These are phyloP conservation scores for Colletotrichum sp. DNA, from an alignment of 2,329 filamentous ascomycete species.

Conservation along the genomic window DNA sequence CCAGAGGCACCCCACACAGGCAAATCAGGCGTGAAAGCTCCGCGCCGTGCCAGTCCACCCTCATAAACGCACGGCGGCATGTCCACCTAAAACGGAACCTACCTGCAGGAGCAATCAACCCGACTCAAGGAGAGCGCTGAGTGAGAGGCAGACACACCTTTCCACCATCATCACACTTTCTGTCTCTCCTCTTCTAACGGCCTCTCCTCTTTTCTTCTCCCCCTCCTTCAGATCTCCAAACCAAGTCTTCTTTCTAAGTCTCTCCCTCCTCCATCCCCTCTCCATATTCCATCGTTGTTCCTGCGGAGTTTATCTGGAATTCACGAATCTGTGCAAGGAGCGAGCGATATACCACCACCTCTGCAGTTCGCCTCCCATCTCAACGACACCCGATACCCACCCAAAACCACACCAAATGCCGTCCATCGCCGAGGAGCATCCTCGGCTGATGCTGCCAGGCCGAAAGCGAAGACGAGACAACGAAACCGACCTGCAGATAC, in stretches of 20 bases:
- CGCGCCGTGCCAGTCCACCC: not conserved
- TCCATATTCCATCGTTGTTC: not conserved
- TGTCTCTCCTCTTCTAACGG: not conserved
- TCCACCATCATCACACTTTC: not conserved
- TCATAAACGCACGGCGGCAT: not conserved
- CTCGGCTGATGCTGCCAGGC: constrained; percentile 9
- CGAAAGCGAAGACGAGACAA: constrained; percentile 23
- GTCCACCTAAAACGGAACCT: not conserved
- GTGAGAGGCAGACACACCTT: not conserved
- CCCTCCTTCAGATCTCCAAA: not conserved
- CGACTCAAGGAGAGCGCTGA: constrained; percentile 5
- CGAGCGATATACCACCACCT: not conserved
- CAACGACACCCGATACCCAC: not conserved
- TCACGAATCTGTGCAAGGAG: not conserved
- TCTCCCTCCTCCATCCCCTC: not conserved
- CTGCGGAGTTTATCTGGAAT: not conserved
- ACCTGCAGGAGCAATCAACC: constrained; percentile 3
- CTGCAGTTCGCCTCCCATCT: not conserved
- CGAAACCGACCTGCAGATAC: constrained; percentile 16
- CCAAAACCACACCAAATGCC: constrained; percentile 10
- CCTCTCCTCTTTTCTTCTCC: not conserved
- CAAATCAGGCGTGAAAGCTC: constrained; percentile 13
- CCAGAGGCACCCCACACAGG: not conserved
- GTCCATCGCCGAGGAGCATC: constrained; percentile 22
- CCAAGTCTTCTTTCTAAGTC: not conserved